Evolutionary conservation across 1,284 basidiomycete genomes (phyloP), one percentile per base, ranked within the genome.

Genomic region (Cryptococcus sp.): DNA sequence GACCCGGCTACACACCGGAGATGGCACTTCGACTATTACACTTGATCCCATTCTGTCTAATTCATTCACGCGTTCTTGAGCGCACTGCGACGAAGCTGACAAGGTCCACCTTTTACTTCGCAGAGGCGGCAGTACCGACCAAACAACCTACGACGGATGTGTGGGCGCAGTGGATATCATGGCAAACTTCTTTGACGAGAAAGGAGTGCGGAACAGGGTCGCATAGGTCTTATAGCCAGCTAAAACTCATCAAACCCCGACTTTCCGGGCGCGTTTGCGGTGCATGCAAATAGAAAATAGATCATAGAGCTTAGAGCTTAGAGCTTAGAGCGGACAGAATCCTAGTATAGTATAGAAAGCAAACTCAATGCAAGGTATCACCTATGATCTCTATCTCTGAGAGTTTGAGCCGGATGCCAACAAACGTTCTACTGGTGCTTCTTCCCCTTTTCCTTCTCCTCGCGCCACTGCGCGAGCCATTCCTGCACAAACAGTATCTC

Each of bases 401-500:
- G n/a, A n/a, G n/a, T n/a, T n/a, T n/a, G n/a, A n/a, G n/a, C n/a
- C n/a, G n/a, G n/a, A n/a, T n/a, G n/a, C n/a, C n/a, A n/a, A n/a
- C n/a, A n/a, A n/a, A 35, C 30, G 13, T 8, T 8, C 30, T 35
- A 35, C 30, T 4, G 5, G 5, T 10, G 30, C 30, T 13, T 35
- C 30, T 35, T 35, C 13, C 22, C 55, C 59, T 35, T 35, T 10
- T 19, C 55, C 59, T 74, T 70, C 53, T 63, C 19, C 55, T 71
- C 70, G 42, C 70, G 57, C 60, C 70, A 91, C 67, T 88, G 86
- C 70, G 85, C 83, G 65, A 97, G 73, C 94, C 94, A 98, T 47
- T 82, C 83, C 59, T 78, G 80, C 22, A 97, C 91, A 72, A 97
- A 97, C 16, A 76, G 79, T 43, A 93, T 83, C 82, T 89, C 89